These are phyloP conservation scores for Aulographum hederae DNA, from an alignment of 2,329 filamentous ascomycete species.

Conservation along the genomic window DNA sequence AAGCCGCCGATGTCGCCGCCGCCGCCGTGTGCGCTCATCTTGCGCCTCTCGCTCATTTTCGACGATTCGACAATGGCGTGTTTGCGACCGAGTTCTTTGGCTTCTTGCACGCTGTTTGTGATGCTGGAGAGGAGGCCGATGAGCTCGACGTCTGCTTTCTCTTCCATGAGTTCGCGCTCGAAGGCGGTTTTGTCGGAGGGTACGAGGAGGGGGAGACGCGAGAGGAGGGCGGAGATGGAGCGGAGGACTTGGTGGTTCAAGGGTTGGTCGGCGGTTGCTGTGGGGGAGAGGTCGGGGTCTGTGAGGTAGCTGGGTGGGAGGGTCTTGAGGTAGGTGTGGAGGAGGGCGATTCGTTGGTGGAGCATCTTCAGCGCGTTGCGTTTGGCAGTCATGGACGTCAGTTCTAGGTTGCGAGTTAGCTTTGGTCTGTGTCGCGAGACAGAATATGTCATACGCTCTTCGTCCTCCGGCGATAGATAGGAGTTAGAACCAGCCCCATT, in stretches of 20 bases:
- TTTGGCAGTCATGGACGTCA: conserved; percentile 61
- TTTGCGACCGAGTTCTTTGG: conserved; percentile 60
- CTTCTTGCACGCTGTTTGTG: conserved; percentile 51
- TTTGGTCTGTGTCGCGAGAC: conserved; percentile 1
- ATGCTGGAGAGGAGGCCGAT: conserved; percentile 59
- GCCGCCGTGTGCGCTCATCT: too few species aligned
- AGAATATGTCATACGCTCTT: conserved; percentile 32
- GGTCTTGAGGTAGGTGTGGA: conserved; percentile 52
- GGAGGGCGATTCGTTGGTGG: conserved; percentile 37
- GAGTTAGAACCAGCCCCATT: conserved; percentile 16
- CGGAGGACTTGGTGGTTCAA: conserved; percentile 57
- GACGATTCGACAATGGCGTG: conserved; percentile 33
- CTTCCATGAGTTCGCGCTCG: conserved; percentile 51
- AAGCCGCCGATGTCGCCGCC: too few species aligned
- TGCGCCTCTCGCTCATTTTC: too few species aligned
- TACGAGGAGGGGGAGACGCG: conserved; percentile 63
- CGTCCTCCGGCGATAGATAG: conserved; percentile 39
- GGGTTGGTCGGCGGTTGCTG: conserved; percentile 12
- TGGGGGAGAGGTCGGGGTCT: conserved; percentile 20
- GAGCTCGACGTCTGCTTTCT: conserved; percentile 70
- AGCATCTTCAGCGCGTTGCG: conserved; percentile 91
- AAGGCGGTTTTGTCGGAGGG: conserved; percentile 50
- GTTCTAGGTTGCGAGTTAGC: conserved; percentile 21
- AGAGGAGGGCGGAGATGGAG: conserved; percentile 71
- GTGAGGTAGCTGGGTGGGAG: conserved; percentile 49